Conservation (phyloP, 1,139 yeast species). For the Hemisphaericaspora xylanilytica region DNA sequence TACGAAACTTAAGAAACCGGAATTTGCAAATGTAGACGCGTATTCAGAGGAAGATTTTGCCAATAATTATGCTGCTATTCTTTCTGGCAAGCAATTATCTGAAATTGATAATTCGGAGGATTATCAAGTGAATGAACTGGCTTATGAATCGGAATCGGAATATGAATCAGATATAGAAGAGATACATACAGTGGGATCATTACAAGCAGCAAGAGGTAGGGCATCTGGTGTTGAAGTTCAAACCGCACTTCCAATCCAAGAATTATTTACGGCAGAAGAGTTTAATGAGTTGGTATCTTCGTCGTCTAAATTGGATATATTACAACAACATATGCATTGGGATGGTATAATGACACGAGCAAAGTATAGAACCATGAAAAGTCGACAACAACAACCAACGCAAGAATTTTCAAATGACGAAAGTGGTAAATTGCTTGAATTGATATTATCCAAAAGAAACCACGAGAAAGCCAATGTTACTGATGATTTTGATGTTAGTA, state of each 20-base stretch:
- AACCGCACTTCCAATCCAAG: slow-evolving; percentile 18
- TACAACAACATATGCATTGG: slow-evolving; percentile 35
- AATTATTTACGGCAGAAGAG: slow-evolving; percentile 31
- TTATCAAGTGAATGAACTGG: slow-evolving; percentile 18
- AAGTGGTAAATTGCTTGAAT: slow-evolving; percentile 17
- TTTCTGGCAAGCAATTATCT: slow-evolving; percentile 31
- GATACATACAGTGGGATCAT: slow-evolving; percentile 1
- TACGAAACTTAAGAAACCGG: slow-evolving; percentile 6
- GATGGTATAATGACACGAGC: slow-evolving; percentile 44
- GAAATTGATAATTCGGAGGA: slow-evolving; percentile 51
- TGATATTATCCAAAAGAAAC: slow-evolving; percentile 17
- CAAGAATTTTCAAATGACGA: slow-evolving; percentile 16
- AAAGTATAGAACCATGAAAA: slow-evolving; percentile 20
- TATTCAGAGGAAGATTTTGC: slow-evolving; percentile 24
- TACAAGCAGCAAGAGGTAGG: not conserved
- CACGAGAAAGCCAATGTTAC: slow-evolving; percentile 8
- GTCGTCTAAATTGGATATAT: slow-evolving; percentile 21
- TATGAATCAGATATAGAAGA: slow-evolving; percentile 18
- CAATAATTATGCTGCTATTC: slow-evolving; percentile 22
- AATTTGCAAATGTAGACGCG: slow-evolving; percentile 21
- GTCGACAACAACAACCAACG: not conserved
- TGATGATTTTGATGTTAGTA: slow-evolving; percentile 13
- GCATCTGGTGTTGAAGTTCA: not conserved
- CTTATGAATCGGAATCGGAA: slow-evolving; percentile 16
- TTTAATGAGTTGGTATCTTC: slow-evolving; percentile 30